Base-by-base conservation (phyloP, 1,139 yeast species). In the Ashbya aceris region DNA sequence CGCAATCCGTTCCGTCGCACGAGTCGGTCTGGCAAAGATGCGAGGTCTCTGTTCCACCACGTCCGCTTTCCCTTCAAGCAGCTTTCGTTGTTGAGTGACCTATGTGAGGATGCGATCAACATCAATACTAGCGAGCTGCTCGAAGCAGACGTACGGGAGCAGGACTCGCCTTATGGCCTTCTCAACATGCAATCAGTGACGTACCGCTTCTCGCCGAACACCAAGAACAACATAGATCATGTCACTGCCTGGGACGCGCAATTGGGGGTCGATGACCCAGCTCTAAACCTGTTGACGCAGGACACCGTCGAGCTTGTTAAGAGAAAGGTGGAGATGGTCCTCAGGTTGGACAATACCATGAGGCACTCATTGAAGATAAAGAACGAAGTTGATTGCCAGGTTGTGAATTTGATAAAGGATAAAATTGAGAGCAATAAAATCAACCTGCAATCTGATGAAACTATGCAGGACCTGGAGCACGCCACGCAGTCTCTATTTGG, bases 311-410 rank as follows among this genome's bases (percentile, higher is more conserved):
- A 55, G 1, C 59, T 83, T 30, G 79, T 83, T 1, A 68, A 69
- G 41, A 77, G 75, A 27, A 89, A 91, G 56, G 73, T 85, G 2
- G 87, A 82, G 41, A 74, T 86, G 0, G 71, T 87, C n/a, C 68
- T 79, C 13, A 69, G 97, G 51, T 69, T 85, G 49, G 82, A 85
- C 26, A 83, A 91, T 45, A 76, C 89, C 3, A 67, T 85, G 44
- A 78, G 82, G 45, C 87, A 83, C 56, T 77, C 85, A n/a, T 83
- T 83, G 49, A 79, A 79, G 52, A 77, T 91, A 38, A 83, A 86
- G 47, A 74, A 73, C 37, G 96, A 91, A 60, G 86, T 89, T 7
- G 95, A 89, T 55, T 70, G 64, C 13, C 68, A 79, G 55, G 94
- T 89, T 2, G 65, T 84, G 32, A 65, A 69, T 35, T 71, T 84